Evolutionary conservation across 1,284 basidiomycete species (phyloP), one percentile per base, ranked within the genome.

Genomic region (Cutaneotrichosporon cavernicola): DNA sequence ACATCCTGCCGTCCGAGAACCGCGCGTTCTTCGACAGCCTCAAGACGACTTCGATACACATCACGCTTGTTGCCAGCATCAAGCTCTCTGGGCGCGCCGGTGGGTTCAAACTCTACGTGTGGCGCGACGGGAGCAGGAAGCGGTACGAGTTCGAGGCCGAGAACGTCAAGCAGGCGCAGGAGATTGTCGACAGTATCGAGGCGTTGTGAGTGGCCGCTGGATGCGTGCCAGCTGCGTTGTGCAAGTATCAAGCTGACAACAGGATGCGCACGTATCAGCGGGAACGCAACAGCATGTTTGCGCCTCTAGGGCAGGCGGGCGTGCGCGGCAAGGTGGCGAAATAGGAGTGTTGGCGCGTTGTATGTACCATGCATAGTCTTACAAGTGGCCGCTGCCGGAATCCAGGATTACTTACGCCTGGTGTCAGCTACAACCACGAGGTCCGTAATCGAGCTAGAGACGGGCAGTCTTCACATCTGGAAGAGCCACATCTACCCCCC

Each of bases 141-240:
- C 85, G 95, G 38, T 99, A 98, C 76, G 96, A 99, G 74, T 97
- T 98, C 76, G 97, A 99, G 80, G 95, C 94, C 0, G 95, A 97
- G 78, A 92, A 84, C 71, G 84, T 89, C 0, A 88, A 88, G 73
- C 79, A 88, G 64, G 93, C 94, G 31, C 75, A 70, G 46, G 79
- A 81, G 63, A 81, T 81, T 50, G 72, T 80, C 13, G 62, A 65
- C 5, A 71, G 74, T 1, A 73, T 81, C 32, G 69, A 67, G 67
- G 63, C 71, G 55, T 62, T 78, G 76, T 78, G 66, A 73, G 76
- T 70, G 49, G 18, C 46, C 46, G 46, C 18, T n/a, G 18, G 34
- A 8, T 36, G 34, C 34, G 2, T 8, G 34, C 11, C 34, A 36
- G 26, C 34, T 14, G 14, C 13, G 46, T 47, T 18, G 46, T 47